These are phyloP conservation scores for Coemansia sp. DNA, from an alignment of 371 early-diverging fungal species.

Conservation along the genomic window DNA sequence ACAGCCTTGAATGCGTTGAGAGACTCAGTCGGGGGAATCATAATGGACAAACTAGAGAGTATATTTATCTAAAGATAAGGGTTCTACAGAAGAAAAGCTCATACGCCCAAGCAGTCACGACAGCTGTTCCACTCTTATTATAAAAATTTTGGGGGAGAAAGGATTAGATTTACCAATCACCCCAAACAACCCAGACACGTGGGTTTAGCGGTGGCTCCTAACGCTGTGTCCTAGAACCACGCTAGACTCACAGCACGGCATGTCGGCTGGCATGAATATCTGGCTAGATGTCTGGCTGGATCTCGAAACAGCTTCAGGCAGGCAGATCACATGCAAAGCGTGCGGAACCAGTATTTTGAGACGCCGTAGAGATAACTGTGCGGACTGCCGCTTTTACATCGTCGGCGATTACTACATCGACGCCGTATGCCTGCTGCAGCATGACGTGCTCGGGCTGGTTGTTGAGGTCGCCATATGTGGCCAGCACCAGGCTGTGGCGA, in stretches of 20 bases:
- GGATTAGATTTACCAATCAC: not conserved
- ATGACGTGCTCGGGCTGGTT: constrained; percentile 72
- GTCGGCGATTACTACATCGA: constrained; percentile 68
- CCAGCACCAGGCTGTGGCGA: constrained; percentile 68
- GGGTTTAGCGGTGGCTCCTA: not conserved
- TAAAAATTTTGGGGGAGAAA: not conserved
- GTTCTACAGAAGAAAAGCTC: not conserved
- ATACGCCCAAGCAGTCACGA: not conserved
- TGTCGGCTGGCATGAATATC: too few species aligned
- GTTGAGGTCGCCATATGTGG: constrained; percentile 86
- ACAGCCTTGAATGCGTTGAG: constrained; percentile 46
- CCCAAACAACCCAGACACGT: not conserved
- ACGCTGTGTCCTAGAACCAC: too few species aligned
- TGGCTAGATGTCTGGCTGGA: too few species aligned
- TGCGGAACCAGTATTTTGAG: too few species aligned
- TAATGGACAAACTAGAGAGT: not conserved
- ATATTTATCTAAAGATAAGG: not conserved
- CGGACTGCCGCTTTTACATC: constrained; percentile 35
- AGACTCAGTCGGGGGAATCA: constrained; percentile 49
- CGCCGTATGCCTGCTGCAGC: constrained; percentile 72
- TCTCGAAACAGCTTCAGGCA: too few species aligned
- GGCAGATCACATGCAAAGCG: too few species aligned
- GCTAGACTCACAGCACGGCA: too few species aligned
- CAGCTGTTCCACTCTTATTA: not conserved
- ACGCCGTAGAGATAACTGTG: not conserved